Base-by-base conservation (phyloP, 371 early-diverging fungal species). In the Mortierella sp. region DNA sequence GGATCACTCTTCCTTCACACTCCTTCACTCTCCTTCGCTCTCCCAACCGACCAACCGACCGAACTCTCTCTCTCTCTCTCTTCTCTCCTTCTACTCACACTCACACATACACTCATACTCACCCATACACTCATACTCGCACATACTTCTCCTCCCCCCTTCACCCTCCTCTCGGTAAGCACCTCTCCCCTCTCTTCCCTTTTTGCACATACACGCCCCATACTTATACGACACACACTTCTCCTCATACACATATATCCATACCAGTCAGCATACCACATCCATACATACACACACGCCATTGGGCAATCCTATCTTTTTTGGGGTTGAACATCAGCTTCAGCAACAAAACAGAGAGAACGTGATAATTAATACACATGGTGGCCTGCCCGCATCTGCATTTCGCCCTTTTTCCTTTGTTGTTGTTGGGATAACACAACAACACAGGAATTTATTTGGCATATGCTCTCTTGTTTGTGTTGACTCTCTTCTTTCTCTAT, bases 301-400 rank as follows among this genome's bases (percentile, higher is more conserved):
- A 65, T 11, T 21, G 68, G 9, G 16, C 3, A 50, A 16, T 16
- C 42, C 11, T 42, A 8, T 42, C 38, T 38, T 63, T 38, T 38
- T 68, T 21, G 24, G 68, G 68, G 68, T 42, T 24, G 42, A 68
- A 34, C 68, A 42, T 38, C 42, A 63, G 19, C 50, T 3, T 50
- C 19, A 21, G 24, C 57, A 57, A 28, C 28, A 28, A 4, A 14
- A 55, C 28, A 34, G 7, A 63, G 16, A 1, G 38, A 48, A 52
- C 73, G 44, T 68, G 68, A 68, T 68, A 68, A 68, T 68, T 68
- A 38, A 63, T 16, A 7, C 47, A 7, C 11, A 8, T 16, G n/a
- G 68, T 38, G 68, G 42, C 34, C 68, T 42, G 68, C n/a, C 38
- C 54, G 31, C 73, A 34, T 72, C 48, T 48, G 50, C 73, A 50